These are phyloP conservation scores for Pulveroboletus ravenelii DNA, from an alignment of 768 basidiomycete species.

Conservation along the genomic window DNA sequence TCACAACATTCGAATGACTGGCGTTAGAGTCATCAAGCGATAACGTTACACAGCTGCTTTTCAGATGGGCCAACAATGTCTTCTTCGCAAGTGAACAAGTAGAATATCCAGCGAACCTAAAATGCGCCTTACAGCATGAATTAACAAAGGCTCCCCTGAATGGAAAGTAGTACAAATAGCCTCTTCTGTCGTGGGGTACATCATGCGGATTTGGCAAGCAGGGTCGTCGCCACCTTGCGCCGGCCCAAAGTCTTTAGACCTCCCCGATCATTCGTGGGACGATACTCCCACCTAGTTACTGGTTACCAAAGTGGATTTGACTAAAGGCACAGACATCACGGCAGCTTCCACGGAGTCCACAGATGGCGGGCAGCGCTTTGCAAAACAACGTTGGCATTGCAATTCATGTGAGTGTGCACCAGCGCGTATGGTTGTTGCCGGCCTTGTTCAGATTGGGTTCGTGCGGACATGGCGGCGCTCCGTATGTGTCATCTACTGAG, in stretches of 20 bases:
- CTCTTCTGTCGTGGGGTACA: not conserved
- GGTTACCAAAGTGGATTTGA: not conserved
- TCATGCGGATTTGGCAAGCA: conserved; percentile 23
- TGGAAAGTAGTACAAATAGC: not conserved
- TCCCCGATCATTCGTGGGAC: conserved; percentile 9
- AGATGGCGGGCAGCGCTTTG: no score
- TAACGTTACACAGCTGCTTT: no score
- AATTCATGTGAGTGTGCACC: no score
- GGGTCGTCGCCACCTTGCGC: conserved; percentile 38
- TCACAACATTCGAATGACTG: no score
- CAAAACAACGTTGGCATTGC: no score
- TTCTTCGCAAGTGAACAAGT: not conserved
- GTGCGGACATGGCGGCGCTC: not conserved
- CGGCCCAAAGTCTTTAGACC: conserved; percentile 20
- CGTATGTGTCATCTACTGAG: not conserved
- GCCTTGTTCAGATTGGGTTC: no score
- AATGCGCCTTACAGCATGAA: not conserved
- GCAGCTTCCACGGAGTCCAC: not conserved
- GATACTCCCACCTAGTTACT: not conserved
- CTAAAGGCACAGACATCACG: not conserved
- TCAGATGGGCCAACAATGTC: not conserved
- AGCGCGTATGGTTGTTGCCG: no score
- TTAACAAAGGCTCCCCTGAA: not conserved
- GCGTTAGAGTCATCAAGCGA: no score
- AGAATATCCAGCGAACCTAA: not conserved